A percentile compares a stretch with the other conserved stretches of the same genome.
phyloP scores from a whole-genome alignment of 1,284 basidiomycete genomes.

The Hypsizygus ulmarius region DNA sequence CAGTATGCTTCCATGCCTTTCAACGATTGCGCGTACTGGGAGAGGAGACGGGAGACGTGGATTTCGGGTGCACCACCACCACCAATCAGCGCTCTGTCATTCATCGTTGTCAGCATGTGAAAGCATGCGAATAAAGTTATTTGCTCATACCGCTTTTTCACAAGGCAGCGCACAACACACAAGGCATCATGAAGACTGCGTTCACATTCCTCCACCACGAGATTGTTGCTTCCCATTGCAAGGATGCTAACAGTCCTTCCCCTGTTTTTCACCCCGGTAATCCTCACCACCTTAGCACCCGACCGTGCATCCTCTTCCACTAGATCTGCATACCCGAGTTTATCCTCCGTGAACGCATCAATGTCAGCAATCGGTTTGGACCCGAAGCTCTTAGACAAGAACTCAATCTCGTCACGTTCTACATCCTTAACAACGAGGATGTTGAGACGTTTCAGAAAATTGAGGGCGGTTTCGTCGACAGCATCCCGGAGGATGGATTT shows the following conservation, averaged over 20 bases:
- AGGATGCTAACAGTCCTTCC: conserved; percentile 95
- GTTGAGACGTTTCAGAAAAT: conserved; percentile 97
- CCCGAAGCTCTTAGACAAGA: conserved; percentile 91
- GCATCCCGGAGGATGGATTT: conserved; percentile 99
- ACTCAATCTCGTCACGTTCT: conserved; percentile 98
- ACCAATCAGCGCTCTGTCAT: conserved; percentile 83
- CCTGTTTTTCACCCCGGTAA: conserved; percentile 94
- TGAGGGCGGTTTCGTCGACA: conserved; percentile 97
- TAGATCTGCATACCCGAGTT: conserved; percentile 94
- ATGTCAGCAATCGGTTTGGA: conserved; percentile 98
- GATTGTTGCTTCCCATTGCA: conserved; percentile 90
- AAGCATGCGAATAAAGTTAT: conserved; percentile 23
- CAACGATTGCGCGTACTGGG: conserved; percentile 90
- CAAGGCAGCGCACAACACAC: conserved; percentile 96
- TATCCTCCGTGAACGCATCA: conserved; percentile 98
- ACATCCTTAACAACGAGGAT: conserved; percentile 98
- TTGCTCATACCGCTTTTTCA: conserved; percentile 84
- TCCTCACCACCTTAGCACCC: conserved; percentile 91
- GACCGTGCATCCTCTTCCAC: conserved; percentile 88
- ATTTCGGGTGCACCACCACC: conserved; percentile 99
- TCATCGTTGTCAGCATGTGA: not conserved
- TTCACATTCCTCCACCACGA: conserved; percentile 97
- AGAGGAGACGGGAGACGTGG: conserved; percentile 91
- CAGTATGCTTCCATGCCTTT: conserved; percentile 99
- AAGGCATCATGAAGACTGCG: conserved; percentile 97